Conservation (phyloP, 495 filamentous ascomycete genomes). For the Neurospora sp. region DNA sequence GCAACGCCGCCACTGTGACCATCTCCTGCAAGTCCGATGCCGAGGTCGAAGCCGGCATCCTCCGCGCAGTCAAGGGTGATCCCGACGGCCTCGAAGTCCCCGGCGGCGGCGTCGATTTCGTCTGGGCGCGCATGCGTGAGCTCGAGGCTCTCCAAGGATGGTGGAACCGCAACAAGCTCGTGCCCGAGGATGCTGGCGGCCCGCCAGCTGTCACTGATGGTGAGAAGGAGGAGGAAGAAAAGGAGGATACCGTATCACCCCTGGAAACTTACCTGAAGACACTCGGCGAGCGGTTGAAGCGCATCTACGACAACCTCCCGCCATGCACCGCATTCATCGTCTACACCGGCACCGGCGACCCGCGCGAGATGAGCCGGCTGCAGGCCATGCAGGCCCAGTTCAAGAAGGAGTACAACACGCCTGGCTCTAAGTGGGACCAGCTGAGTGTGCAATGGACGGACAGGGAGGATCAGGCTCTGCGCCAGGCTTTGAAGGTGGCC, state of each 20-base stretch:
- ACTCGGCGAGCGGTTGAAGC: slow-evolving; percentile 45
- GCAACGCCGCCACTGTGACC: slow-evolving; percentile 56
- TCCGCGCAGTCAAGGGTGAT: slow-evolving; percentile 60
- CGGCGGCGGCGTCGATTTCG: slow-evolving; percentile 68
- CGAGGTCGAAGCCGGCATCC: slow-evolving; percentile 60
- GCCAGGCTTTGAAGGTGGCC: slow-evolving; percentile 56
- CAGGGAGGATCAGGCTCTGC: slow-evolving; percentile 68
- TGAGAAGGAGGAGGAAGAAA: background rate
- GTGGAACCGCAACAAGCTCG: slow-evolving; percentile 54
- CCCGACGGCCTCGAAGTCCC: slow-evolving; percentile 50
- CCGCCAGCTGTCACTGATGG: slow-evolving; percentile 6
- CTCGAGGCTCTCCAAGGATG: slow-evolving; percentile 74
- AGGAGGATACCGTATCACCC: slow-evolving; percentile 25
- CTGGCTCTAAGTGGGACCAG: slow-evolving; percentile 75
- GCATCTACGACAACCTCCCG: slow-evolving; percentile 66
- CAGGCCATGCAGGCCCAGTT: slow-evolving; percentile 63
- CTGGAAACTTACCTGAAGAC: slow-evolving; percentile 39
- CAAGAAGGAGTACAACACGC: slow-evolving; percentile 61
- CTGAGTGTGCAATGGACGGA: slow-evolving; percentile 87
- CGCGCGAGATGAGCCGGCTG: slow-evolving; percentile 62
- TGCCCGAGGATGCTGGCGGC: slow-evolving; percentile 5
- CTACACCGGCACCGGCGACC: slow-evolving; percentile 82
- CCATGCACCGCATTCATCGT: slow-evolving; percentile 80
- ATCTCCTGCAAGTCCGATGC: slow-evolving; percentile 68
- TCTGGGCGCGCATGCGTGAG: slow-evolving; percentile 79